Base-by-base conservation (phyloP, 2,329 filamentous ascomycete species). In the Harringtonia lauricola region DNA sequence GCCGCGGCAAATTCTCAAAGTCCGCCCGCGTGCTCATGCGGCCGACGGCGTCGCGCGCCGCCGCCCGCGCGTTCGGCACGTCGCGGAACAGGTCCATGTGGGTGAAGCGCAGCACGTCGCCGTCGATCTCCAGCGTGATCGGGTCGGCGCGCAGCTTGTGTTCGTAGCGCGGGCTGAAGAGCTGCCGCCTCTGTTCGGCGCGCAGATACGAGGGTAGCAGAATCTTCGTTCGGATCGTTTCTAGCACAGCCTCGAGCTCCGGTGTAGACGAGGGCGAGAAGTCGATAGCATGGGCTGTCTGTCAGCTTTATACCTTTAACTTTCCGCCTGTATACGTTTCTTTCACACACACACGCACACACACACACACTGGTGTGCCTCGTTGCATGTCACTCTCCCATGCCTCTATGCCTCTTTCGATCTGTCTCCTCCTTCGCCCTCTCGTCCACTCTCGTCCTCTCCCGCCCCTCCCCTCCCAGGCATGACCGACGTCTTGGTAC, bases 121-220 rank as follows among this genome's bases (percentile, higher is more conserved):
- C 76, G 47, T 74, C 74, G 50, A 83, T 66, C 51, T 78, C 72
- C 49, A 80, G 71, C 47, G 65, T 64, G 48, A 79, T 65, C 31
- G 76, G 73, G 55, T 79, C 74, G 30, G 64, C 60, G 47, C 70
- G 61, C 34, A 83, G 68, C 46, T 59, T 59, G 49, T 67, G 60
- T 50, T 65, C 61, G 57, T 68, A 64, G 48, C 65, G 67, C 14
- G 55, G 49, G 46, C 65, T 62, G 61, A 68, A 71, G 52, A 83
- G 60, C 47, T 72, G 65, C 51, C 70, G 64, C 52, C 66, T 71
- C 60, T 82, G 72, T 41, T 62, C 59, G 24, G 56, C 45, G 19
- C 70, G 65, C 24, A 85, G 72, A 55, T 78, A 73, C 28, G 68
- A 61, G n/a, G 79, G 79, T 35, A 83, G 61, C 56, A 83, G 72